A percentile compares a stretch with the other conserved stretches of the same genome.
phyloP scores from a whole-genome alignment of 305 asterid genomes.

The Fraxinus ornus region DNA sequence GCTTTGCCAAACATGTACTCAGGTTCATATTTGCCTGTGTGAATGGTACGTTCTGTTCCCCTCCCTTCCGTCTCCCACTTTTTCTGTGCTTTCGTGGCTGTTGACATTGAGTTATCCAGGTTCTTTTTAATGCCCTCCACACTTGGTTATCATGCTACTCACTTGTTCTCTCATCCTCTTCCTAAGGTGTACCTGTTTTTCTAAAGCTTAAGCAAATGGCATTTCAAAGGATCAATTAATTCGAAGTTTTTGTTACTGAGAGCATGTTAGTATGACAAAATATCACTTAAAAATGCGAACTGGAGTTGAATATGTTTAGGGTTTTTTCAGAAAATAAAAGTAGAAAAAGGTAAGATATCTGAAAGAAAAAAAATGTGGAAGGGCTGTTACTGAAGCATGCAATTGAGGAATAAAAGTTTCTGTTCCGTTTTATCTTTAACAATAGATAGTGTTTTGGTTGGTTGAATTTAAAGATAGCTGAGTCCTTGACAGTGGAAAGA shows the following conservation, averaged over 20 bases:
- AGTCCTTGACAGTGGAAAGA: neutral
- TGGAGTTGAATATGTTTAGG: neutral
- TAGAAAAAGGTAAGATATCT: neutral
- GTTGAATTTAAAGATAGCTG: neutral
- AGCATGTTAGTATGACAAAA: neutral
- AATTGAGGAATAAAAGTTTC: neutral
- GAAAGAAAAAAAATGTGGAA: neutral
- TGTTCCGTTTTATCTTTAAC: neutral
- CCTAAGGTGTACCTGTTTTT: neutral
- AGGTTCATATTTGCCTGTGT: neutral
- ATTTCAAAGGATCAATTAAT: neutral
- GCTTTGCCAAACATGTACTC: neutral
- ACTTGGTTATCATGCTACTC: neutral
- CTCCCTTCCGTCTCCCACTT: neutral
- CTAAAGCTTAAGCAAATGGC: neutral
- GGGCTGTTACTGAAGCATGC: neutral
- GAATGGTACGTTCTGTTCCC: neutral
- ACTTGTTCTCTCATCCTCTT: neutral
- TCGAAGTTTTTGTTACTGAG: neutral
- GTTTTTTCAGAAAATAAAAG: neutral
- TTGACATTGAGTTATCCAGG: neutral
- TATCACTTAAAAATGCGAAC: neutral
- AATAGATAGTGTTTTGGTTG: neutral
- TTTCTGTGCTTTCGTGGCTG: neutral
- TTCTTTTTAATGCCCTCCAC: neutral